Base-by-base conservation (phyloP, 1,284 basidiomycete species). In the Phylloboletellus chloephorus region DNA sequence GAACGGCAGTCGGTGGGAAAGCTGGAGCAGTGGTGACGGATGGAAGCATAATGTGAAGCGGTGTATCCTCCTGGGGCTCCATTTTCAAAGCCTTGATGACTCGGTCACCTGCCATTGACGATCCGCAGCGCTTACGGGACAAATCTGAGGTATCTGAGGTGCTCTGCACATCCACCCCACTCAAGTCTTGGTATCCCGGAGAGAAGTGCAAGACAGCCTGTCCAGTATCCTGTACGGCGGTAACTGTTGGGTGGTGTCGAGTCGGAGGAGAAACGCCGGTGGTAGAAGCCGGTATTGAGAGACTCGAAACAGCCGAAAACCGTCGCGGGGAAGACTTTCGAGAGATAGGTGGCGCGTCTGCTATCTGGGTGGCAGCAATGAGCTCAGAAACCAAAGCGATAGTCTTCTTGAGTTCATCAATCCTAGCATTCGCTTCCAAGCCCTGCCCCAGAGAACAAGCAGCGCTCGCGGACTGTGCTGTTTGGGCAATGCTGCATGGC, bases 91-190 rank as follows among this genome's bases (percentile, higher is more conserved):
- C 72, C 54, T 85, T 85, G 37, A 76, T 66, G 26, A 67, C 72
- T 15, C 82, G 73, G 41, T 78, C 74, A 43, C 73, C 78, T 15
- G 70, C 75, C 44, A 77, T 65, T 36, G 74, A 76, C n/a, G 79
- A 78, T 11, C 75, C 80, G 47, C 78, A 81, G 16, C 82, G 77
- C 58, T 85, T 85, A 33, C 82, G 76, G 37, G 71, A 67, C 26
- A 58, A 44, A 48, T 61, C 58, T 39, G 61, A 57, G 26, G 50
- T 43, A 36, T 61, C 58, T 38, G 43, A 37, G 19, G 43, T 37
- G 35, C 31, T 40, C 39, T 59, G 55, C 13, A 43, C n/a, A 23
- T 61, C 63, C 22, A 58, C 8, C 10, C 31, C 16, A 13, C 16
- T 38, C 35, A 49, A 10, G 31, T 65, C 61, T 15, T 33, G 3